Evolutionary conservation across 2,329 filamentous ascomycete genomes (phyloP), one percentile per base, ranked within the genome.

Genomic region (Huntiella abstrusa): DNA sequence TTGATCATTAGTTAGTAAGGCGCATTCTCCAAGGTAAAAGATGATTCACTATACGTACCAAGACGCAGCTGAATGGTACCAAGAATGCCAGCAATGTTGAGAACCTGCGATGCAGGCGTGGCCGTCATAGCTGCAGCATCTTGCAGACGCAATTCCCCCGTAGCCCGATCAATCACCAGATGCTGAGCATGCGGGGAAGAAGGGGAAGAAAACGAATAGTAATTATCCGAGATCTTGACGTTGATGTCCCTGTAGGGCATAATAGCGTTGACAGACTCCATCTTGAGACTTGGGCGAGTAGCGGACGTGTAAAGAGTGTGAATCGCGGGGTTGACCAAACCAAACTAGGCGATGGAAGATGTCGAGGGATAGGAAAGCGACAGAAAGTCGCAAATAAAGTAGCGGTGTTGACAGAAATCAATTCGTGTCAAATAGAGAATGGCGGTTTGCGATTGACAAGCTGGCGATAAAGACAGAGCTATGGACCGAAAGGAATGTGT

Each of bases 171-270:
- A 53, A 98, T 74, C 11, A 94, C 77, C 44, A 98, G 71, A 7
- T 85, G 84, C 11, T 84, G 85, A 22, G 87, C 81, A 63, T 87
- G 77, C 51, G 87, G 86, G 3, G 86, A 88, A 1, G 91, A 96
- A 22, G 91, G 91, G 22, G 91, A 98, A 35, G 84, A 87, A 64
- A 98, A 98, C 56, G 86, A 84, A 69, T 98, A 98, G 59, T 91
- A 81, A 56, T 88, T 84, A 56, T 83, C 71, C 45, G 88, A 86
- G 53, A 86, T 83, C 63, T 93, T 86, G 61, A 98, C 77, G 62
- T 96, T 98, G 68, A 96, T 92, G 68, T 98, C 91, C 59, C 88
- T 77, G 64, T 87, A 98, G 16, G 88, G 91, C 54, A 75, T 63
- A 7, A 28, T 28, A 28, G 22, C 22, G 22, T 28, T 28, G 7